Evolutionary conservation across 805 yeast species (phyloP), one percentile per base, ranked within the genome.

Genomic region (Zygotorulaspora florentina): DNA sequence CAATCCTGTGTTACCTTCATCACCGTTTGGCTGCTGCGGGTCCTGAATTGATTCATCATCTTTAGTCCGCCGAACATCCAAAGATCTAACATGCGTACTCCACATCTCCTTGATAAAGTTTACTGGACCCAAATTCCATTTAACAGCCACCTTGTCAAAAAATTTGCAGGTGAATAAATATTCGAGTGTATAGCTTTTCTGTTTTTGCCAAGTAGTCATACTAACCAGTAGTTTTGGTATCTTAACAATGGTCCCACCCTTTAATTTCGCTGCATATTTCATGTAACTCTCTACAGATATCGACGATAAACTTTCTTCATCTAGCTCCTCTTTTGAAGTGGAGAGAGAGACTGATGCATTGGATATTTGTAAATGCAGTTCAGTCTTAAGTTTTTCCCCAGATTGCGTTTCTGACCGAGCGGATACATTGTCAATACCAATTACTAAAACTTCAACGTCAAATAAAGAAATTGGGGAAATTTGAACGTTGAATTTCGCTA

Each of bases 111-210:
- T 73, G 28, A 93, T 87, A 52, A 88, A 88, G 57, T 85, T 87
- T 15, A 93, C 82, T 0, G 96, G 83, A 0, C 98, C 97, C 25
- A 93, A 68, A 61, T 93, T 93, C 99, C 99, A 93, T 40, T 87
- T 77, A 1, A 93, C 81, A 48, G 88, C 95, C 33, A 93, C 93
- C 12, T 87, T 80, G 23, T 96, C 97, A 8, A 87, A 95, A 69
- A 93, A 88, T 2, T 81, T 71, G 40, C 93, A 81, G 38, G 73
- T 74, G 63, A 78, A 93, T 1, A 74, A 69, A 58, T 83, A 88
- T 55, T 85, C 83, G 35, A 93, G 76, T 3, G 72, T 50, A 36
- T 77, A 75, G 13, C 77, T 72, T 9, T 73, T 66, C 23, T 70
- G 70, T 27, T 68, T 64, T 56, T 87, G 90, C 70, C 79, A 77